phyloP scores from a whole-genome alignment of 257 asterid species.

The Petunia axillaris region DNA sequence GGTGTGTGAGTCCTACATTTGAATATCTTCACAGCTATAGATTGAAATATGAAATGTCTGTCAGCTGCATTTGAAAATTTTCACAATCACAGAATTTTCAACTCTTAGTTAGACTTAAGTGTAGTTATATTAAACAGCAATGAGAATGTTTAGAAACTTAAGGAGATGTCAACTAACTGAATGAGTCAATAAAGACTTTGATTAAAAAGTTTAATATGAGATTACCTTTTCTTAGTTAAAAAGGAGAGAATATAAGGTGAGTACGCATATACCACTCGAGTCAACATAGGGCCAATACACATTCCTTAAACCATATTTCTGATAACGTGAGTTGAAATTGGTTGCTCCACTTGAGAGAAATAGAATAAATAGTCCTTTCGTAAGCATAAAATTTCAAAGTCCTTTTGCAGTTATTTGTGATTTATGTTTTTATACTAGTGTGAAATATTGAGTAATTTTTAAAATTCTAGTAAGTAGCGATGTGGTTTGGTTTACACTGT shows the following conservation, averaged over 20 bases:
- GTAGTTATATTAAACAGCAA: neutral
- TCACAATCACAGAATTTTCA: neutral
- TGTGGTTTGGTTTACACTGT: no score
- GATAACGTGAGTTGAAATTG: neutral
- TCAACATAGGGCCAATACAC: neutral
- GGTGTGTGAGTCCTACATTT: conserved; percentile 19
- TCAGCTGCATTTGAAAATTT: neutral
- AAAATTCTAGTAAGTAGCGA: no score
- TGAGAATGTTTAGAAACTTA: neutral
- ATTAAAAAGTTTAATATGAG: no score
- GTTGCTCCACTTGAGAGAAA: neutral
- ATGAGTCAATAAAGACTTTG: neutral
- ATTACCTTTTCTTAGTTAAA: neutral
- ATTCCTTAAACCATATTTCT: neutral
- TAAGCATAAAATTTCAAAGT: neutral
- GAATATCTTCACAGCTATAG: neutral
- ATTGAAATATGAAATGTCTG: neutral
- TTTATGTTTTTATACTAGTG: no score
- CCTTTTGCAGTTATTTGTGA: no score
- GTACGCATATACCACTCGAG: no score
- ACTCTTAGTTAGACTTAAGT: neutral
- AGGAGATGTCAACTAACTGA: neutral
- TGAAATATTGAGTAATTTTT: no score
- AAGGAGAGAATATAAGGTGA: no score
- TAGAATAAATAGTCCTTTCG: neutral